Conservation (phyloP, 108 stramenopile species). For the Hondaea fermentalgiana region DNA sequence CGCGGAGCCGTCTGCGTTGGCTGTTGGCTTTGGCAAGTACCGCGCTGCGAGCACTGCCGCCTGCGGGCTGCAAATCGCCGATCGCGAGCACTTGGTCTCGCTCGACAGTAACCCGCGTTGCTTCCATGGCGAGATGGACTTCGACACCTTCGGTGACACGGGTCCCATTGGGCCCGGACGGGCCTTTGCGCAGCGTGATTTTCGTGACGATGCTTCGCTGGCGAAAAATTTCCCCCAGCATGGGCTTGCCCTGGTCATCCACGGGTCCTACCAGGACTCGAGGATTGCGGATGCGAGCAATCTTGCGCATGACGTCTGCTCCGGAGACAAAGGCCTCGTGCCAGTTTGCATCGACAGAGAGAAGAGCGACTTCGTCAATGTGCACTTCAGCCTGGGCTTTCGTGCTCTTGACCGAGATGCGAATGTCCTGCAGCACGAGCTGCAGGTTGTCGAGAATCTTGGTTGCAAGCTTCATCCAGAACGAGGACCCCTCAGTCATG, state of each 20-base stretch:
- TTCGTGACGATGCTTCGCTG: not conserved
- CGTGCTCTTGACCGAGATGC: not conserved
- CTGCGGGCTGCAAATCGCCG: not conserved
- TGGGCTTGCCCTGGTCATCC: not conserved
- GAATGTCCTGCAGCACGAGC: constrained; percentile 3
- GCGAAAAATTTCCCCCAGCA: not conserved
- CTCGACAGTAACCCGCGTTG: not conserved
- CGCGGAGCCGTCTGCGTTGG: not conserved
- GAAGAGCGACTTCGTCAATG: not conserved
- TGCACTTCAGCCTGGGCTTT: not conserved
- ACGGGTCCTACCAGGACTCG: not conserved
- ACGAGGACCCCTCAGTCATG: not conserved
- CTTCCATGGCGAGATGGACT: not conserved
- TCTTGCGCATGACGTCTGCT: not conserved
- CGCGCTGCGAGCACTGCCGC: not conserved
- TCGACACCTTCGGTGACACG: not conserved
- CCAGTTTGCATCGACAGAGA: not conserved
- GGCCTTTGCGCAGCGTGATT: not conserved
- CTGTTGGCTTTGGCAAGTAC: not conserved
- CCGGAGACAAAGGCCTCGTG: not conserved
- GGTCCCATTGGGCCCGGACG: not conserved
- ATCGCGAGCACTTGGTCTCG: not conserved
- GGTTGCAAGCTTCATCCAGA: not conserved
- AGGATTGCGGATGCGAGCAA: not conserved
- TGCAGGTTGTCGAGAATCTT: constrained; percentile 4